Base-by-base conservation (phyloP, 257 asterid genomes). In the Nicotiana tabacum region DNA sequence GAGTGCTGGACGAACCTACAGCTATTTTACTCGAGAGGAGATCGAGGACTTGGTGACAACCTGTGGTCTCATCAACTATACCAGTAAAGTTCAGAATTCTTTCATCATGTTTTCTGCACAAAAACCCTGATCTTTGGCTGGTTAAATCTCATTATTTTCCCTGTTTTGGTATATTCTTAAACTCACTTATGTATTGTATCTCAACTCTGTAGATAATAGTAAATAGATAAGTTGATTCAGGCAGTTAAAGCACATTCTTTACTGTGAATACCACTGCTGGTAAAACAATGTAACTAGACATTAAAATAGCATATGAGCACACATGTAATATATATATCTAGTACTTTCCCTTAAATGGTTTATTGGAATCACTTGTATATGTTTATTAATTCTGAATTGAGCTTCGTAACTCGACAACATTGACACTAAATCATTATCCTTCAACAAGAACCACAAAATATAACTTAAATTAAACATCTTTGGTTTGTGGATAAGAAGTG, bases 61-160 rank as follows among this genome's bases (percentile, higher is more conserved):
- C 1, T 96, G 99, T 72, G 98, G 99, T 77, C 92, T 96, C 60
- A 35, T 92, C 79, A 94, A 92, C 84, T 96, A 90, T 82, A 82
- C 91, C 78, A 88, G 90, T 90, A 88, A 87, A 84, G 85, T 96
- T 76, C 90, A 91, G 78, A 90, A 90, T 66, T 90, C 97, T 3
- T 96, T 96, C 81, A 96, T 94, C 90, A 89, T 94, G 83, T 96
- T 94, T 81, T 93, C 98, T 65, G 98, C 99, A 27, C 92, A 91
- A 82, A 96, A 96, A 83, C 92, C 94, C 60, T 96, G 90, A 95
- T 29, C 33, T 69, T 55, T 76, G 16, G 11, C 64, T 0, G 0
- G 64, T 74, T 15, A 5, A 27, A 74, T 60, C 15, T 2, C 15
- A 12, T 74, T 53, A 13, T 48, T 56, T 4, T 27, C 62, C 39